These are phyloP conservation scores for Penicillium sp. DNA, from an alignment of 2,329 filamentous ascomycete species.

Conservation along the genomic window DNA sequence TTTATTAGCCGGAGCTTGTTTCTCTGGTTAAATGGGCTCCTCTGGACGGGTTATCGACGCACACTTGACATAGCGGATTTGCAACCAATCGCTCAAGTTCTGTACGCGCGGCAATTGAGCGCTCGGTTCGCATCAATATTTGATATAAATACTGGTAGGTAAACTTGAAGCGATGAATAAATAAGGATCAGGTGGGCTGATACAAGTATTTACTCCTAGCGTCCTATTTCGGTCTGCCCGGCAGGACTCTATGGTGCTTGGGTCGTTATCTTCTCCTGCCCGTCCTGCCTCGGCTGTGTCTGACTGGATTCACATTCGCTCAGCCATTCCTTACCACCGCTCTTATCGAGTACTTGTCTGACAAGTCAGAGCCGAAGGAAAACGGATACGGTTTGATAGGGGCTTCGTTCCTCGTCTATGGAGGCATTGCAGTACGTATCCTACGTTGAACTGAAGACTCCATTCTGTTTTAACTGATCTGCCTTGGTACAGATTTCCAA, in stretches of 20 bases:
- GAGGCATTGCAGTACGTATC: not conserved
- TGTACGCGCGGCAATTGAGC: not conserved
- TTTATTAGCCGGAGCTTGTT: not conserved
- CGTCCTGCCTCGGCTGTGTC: not conserved
- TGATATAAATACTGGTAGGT: not conserved
- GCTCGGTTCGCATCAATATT: not conserved
- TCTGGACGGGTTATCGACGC: slow-evolving; percentile 4
- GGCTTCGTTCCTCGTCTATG: slow-evolving; percentile 1
- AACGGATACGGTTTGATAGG: not conserved
- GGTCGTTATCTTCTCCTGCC: slow-evolving; percentile 1
- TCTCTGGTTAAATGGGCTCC: not conserved
- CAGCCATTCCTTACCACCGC: slow-evolving; percentile 1
- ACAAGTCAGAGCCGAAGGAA: not conserved
- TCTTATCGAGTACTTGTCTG: slow-evolving; percentile 1
- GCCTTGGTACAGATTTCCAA: not conserved
- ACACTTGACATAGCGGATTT: not conserved
- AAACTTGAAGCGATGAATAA: not conserved
- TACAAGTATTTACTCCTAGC: not conserved
- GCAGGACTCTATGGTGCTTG: not conserved
- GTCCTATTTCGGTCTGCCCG: not conserved
- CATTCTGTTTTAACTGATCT: not conserved
- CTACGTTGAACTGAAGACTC: not conserved
- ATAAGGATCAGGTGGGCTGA: not conserved
- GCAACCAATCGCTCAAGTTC: not conserved
- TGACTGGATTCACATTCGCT: not conserved